A percentile compares a stretch with the other conserved stretches of the same genome.
These are phyloP conservation scores for Leptographium lundbergii DNA, from an alignment of 2,329 filamentous ascomycete genomes.

Conservation along the genomic window DNA sequence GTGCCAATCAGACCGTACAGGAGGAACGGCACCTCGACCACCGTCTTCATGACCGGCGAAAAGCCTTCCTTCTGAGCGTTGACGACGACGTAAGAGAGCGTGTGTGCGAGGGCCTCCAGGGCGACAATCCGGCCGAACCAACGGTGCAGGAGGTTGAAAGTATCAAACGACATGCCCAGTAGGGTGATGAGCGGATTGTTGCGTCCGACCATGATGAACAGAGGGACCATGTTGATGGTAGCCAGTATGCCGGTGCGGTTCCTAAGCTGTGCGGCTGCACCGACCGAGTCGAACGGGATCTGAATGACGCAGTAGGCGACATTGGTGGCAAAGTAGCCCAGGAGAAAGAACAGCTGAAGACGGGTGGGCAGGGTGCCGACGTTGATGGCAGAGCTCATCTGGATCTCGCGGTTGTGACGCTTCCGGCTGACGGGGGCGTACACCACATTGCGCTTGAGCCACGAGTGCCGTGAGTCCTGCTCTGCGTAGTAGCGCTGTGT, in stretches of 20 bases:
- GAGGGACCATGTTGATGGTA: conserved; percentile 64
- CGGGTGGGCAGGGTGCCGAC: conserved; percentile 65
- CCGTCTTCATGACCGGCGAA: conserved; percentile 24
- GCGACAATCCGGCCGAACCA: conserved; percentile 70
- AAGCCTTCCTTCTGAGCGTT: conserved; percentile 32
- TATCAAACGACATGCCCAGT: conserved; percentile 66
- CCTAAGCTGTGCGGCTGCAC: conserved; percentile 38
- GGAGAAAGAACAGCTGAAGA: conserved; percentile 58
- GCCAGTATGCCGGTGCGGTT: conserved; percentile 60
- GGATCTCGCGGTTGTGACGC: conserved; percentile 63
- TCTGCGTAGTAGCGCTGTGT: conserved; percentile 66
- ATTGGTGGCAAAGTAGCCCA: conserved; percentile 59
- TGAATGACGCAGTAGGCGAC: conserved; percentile 61
- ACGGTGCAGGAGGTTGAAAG: conserved; percentile 69
- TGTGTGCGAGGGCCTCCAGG: conserved; percentile 55
- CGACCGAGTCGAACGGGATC: conserved; percentile 42
- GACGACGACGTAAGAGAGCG: conserved; percentile 42
- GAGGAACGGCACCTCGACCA: conserved; percentile 32
- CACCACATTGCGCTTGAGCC: conserved; percentile 53
- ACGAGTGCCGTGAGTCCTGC: conserved; percentile 39
- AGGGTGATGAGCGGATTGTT: conserved; percentile 68
- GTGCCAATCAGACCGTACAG: conserved; percentile 51
- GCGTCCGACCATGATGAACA: conserved; percentile 61
- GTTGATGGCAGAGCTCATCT: conserved; percentile 46
- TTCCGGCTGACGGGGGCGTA: conserved; percentile 62